Evolutionary conservation across 129 eudicot species (phyloP).

Genomic region (Flaveria robusta): DNA sequence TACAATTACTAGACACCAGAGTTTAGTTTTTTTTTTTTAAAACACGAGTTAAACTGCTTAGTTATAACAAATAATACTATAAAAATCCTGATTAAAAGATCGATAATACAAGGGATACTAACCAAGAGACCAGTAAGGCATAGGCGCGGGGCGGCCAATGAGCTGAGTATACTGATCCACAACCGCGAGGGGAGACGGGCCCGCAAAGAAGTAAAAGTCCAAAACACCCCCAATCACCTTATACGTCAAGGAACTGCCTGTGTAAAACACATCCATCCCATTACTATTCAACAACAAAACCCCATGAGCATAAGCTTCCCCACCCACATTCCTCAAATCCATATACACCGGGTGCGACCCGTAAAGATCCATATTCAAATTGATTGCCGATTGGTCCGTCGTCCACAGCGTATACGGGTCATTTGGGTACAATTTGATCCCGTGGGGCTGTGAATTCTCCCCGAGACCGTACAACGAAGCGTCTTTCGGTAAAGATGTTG

Average conservation of each 20-base stretch:
- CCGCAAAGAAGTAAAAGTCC: slow-evolving; percentile 95
- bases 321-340: slow-evolving; percentile 85
- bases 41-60: too few species aligned
- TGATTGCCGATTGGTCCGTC: slow-evolving; percentile 80
- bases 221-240: slow-evolving; percentile 97
- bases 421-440: slow-evolving; percentile 79
- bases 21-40: too few species aligned
- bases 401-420: slow-evolving; percentile 93
- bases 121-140: slow-evolving; percentile 99
- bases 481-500: slow-evolving; percentile 74
- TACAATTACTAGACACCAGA: too few species aligned
- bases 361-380: slow-evolving; percentile 75
- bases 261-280: slow-evolving; percentile 96
- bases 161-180: slow-evolving; percentile 91
- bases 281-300: slow-evolving; percentile 88
- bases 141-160: slow-evolving; percentile 93
- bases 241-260: slow-evolving; percentile 82
- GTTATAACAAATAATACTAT: too few species aligned
- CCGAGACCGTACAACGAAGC: slow-evolving; percentile 95
- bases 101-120: slow-evolving; percentile 7
- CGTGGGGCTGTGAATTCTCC: slow-evolving; percentile 92
- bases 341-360: slow-evolving; percentile 98
- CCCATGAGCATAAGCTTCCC: slow-evolving; percentile 64
- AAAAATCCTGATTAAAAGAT: too few species aligned
- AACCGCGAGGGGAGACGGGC: slow-evolving; percentile 78